These are phyloP conservation scores for Saccharomycopsis javanensis DNA, from an alignment of 805 yeast genomes.

Conservation along the genomic window DNA sequence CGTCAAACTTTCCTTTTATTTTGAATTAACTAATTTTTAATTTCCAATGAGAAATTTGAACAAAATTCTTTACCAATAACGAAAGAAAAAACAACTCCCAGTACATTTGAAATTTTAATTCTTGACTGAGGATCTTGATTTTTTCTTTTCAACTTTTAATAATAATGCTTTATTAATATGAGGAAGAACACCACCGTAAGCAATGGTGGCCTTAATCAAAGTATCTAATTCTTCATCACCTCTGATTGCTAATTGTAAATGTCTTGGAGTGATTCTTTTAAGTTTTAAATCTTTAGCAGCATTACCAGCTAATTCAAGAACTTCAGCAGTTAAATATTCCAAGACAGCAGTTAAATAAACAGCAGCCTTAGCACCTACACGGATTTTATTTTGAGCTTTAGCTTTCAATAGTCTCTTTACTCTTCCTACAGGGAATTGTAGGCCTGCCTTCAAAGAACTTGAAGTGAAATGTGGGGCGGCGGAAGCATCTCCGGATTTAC, in stretches of 20 bases:
- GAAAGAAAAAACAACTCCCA: too few species aligned
- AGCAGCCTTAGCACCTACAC: conserved; percentile 87
- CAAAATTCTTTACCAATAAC: neutral
- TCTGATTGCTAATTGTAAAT: conserved; percentile 91
- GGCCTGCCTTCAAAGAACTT: conserved; percentile 87
- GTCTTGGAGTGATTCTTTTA: conserved; percentile 97
- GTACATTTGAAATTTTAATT: neutral
- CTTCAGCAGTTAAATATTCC: conserved; percentile 95
- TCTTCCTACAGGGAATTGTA: conserved; percentile 98
- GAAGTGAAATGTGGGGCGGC: conserved; percentile 35
- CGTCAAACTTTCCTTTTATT: too few species aligned
- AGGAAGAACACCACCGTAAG: conserved; percentile 97
- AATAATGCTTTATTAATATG: conserved; percentile 78
- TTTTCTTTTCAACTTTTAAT: conserved; percentile 63
- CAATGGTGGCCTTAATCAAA: conserved; percentile 89
- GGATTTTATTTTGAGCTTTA: conserved; percentile 73
- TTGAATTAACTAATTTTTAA: neutral
- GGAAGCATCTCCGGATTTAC: conserved; percentile 76
- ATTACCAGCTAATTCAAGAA: conserved; percentile 94
- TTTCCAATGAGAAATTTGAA: neutral
- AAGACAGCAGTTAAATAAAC: conserved; percentile 92
- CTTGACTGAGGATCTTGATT: conserved; percentile 19
- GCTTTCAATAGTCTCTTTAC: conserved; percentile 91
- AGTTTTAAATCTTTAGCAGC: conserved; percentile 95
- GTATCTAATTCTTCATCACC: conserved; percentile 97